Conservation (phyloP, 208 protist species). For the Crithidia sp. region DNA sequence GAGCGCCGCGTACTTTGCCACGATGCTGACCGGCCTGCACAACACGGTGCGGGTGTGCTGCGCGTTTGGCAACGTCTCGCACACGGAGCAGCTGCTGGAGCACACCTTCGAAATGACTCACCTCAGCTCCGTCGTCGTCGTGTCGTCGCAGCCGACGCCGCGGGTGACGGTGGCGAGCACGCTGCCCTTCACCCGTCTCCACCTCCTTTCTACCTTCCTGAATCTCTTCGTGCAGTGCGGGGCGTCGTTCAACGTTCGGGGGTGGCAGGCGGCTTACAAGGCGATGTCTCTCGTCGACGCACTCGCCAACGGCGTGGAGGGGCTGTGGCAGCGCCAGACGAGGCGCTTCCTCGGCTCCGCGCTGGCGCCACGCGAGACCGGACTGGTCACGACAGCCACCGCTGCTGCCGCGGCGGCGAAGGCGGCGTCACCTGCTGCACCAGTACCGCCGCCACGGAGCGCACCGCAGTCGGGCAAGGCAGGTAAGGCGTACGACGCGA, state of each 20-base stretch:
- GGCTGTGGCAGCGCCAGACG: conserved; percentile 67
- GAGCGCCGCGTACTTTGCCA: conserved; percentile 54
- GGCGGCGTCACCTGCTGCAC: not conserved
- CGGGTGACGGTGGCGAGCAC: conserved; percentile 46
- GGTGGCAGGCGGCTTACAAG: conserved; percentile 76
- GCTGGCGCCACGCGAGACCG: conserved; percentile 14
- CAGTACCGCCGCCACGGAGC: not conserved
- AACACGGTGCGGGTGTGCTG: conserved; percentile 83
- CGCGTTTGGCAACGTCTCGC: conserved; percentile 66
- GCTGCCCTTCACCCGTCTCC: conserved; percentile 60
- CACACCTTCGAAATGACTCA: conserved; percentile 65
- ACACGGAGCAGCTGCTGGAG: conserved; percentile 75
- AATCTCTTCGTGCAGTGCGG: conserved; percentile 75
- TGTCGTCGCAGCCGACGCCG: conserved; percentile 27
- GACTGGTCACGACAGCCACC: not conserved
- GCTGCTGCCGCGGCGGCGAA: not conserved
- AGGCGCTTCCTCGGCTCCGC: conserved; percentile 23
- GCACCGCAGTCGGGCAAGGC: not conserved
- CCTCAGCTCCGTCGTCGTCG: conserved; percentile 49
- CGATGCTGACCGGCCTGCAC: conserved; percentile 56
- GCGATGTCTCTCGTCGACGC: conserved; percentile 77
- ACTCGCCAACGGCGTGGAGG: conserved; percentile 79
- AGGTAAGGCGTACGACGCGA: not conserved
- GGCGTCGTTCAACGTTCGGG: conserved; percentile 56
- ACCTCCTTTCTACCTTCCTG: conserved; percentile 64